phyloP scores from a whole-genome alignment of 2,329 filamentous ascomycete genomes.

The Diaporthe sp. region DNA sequence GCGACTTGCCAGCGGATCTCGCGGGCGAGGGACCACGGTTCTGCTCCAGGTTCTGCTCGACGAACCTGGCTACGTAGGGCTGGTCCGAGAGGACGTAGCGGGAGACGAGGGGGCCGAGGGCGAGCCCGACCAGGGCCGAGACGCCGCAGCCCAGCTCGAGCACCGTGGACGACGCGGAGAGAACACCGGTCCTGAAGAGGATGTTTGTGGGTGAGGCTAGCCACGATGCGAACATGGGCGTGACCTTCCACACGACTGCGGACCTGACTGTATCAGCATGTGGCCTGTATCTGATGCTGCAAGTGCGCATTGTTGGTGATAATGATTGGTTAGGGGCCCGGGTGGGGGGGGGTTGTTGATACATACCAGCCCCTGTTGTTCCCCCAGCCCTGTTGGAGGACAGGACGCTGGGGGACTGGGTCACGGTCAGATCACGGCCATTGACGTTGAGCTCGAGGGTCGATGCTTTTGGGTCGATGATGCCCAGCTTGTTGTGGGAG shows the following conservation, averaged over 20 bases:
- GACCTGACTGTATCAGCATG: not conserved
- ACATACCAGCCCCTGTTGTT: slow-evolving; percentile 67
- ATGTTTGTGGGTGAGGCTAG: slow-evolving; percentile 74
- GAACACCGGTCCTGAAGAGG: slow-evolving; percentile 67
- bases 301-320: no score
- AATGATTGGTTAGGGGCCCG: no score
- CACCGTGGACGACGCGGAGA: slow-evolving; percentile 70
- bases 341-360: rapidly evolving
- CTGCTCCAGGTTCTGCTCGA: slow-evolving; percentile 81
- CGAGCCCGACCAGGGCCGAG: slow-evolving; percentile 82
- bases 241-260: slow-evolving; percentile 90
- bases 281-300: not conserved
- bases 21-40: slow-evolving; percentile 58
- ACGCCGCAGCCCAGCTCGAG: slow-evolving; percentile 93
- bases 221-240: slow-evolving; percentile 86
- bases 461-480: slow-evolving; percentile 80
- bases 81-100: slow-evolving; percentile 90
- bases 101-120: slow-evolving; percentile 72
- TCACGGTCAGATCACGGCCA: slow-evolving; percentile 79
- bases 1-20: not conserved
- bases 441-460: slow-evolving; percentile 77
- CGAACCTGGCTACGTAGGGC: slow-evolving; percentile 81
- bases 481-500: slow-evolving; percentile 82
- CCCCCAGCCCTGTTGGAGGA: slow-evolving; percentile 78
- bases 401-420: slow-evolving; percentile 87